Evolutionary conservation across 495 filamentous ascomycete species (phyloP).

Genomic region (Hypoxylon perforatum): DNA sequence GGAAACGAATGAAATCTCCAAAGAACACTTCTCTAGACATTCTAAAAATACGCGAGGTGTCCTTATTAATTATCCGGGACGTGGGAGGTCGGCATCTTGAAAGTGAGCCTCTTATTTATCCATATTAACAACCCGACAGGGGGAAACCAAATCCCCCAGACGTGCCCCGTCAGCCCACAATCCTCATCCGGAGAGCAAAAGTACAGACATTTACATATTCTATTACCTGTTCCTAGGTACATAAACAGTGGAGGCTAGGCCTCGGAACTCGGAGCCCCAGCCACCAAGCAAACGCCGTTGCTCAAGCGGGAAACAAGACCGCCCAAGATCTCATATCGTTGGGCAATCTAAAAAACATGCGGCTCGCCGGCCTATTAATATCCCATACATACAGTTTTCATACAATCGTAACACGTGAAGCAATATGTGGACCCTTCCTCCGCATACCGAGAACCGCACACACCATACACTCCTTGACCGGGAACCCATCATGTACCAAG

Average conservation of each 20-base stretch:
- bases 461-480: not conserved
- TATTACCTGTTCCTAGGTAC: not conserved
- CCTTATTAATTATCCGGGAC: slow-evolving; percentile 30
- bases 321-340: not conserved
- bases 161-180: slow-evolving; percentile 1
- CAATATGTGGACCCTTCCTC: not conserved
- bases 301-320: not conserved
- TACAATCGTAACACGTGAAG: not conserved
- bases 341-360: slow-evolving; percentile 8
- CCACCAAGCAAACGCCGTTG: slow-evolving; percentile 9
- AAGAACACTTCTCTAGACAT: not conserved
- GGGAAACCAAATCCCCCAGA: slow-evolving; percentile 10
- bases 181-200: slow-evolving; percentile 16
- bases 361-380: slow-evolving; percentile 21
- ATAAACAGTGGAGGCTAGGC: too few relatives aligned
- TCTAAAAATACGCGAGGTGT: slow-evolving; percentile 25
- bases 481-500: slow-evolving; percentile 17
- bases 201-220: slow-evolving; percentile 4
- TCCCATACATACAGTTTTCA: not conserved
- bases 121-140: slow-evolving; percentile 32
- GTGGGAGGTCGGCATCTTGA: slow-evolving; percentile 22
- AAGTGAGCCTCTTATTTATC: slow-evolving; percentile 25
- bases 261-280: slow-evolving; percentile 13
- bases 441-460: not conserved
- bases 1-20: not conserved